Evolutionary conservation across 345 rosid species (phyloP).

Genomic region (Camelina sativa): DNA sequence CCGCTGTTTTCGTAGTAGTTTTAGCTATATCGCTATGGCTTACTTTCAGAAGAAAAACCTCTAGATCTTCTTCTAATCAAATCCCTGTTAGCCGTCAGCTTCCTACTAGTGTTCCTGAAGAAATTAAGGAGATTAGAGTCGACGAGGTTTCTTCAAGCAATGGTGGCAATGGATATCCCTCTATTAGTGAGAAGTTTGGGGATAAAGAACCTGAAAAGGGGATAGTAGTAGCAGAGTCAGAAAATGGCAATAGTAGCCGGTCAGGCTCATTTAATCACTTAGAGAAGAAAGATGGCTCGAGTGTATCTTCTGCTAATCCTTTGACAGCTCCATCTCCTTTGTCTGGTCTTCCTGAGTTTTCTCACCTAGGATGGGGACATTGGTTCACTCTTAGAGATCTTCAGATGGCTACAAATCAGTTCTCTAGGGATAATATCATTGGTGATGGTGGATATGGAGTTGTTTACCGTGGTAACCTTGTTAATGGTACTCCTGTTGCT

Average conservation of each 20-base stretch:
- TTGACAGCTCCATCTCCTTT: conserved; percentile 85
- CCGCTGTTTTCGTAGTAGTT: conserved; percentile 55
- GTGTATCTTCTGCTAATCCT: conserved; percentile 63
- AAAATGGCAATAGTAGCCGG: conserved; percentile 63
- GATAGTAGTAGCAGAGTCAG: conserved; percentile 47
- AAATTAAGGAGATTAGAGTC: conserved; percentile 85
- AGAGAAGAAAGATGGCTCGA: conserved; percentile 54
- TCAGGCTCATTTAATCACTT: conserved; percentile 65
- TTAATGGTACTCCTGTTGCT: conserved; percentile 84
- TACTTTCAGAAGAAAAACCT: conserved; percentile 50
- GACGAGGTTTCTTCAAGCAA: conserved; percentile 75
- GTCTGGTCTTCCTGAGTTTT: conserved; percentile 87
- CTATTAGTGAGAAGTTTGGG: conserved; percentile 32
- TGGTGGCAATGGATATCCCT: conserved; percentile 47
- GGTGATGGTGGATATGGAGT: conserved; percentile 94
- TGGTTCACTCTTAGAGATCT: conserved; percentile 97
- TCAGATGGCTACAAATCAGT: conserved; percentile 73
- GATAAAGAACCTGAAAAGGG: conserved; percentile 44
- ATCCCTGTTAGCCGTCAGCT: conserved; percentile 55
- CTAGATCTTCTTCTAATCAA: conserved; percentile 47
- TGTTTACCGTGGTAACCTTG: conserved; percentile 78
- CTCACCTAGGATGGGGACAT: conserved; percentile 96
- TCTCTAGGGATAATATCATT: conserved; percentile 53
- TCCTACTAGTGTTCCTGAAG: conserved; percentile 66
- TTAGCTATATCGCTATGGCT: conserved; percentile 70